These are phyloP conservation scores for Sclerotinia borealis DNA, from an alignment of 2,329 filamentous ascomycete genomes.

Conservation along the genomic window DNA sequence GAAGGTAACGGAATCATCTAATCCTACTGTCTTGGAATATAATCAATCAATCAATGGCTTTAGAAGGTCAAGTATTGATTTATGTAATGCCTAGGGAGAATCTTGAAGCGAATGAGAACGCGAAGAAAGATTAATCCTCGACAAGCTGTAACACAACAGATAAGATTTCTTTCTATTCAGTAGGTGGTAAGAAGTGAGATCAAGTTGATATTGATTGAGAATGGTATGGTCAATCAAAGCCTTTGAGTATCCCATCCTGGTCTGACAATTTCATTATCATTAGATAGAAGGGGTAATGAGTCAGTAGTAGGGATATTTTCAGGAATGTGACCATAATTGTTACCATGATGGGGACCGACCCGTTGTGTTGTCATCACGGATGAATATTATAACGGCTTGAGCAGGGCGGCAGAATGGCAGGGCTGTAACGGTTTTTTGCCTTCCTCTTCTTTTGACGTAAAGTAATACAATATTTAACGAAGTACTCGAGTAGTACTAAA, in stretches of 20 bases:
- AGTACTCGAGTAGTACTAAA: too few species aligned
- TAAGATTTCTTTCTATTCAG: neutral
- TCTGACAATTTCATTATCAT: neutral
- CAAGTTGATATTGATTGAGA: neutral
- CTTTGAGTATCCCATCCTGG: neutral
- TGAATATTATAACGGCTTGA: neutral
- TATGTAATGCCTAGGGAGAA: neutral
- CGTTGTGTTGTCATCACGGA: slow-evolving; percentile 8
- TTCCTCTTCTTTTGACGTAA: neutral
- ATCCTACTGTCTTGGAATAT: neutral
- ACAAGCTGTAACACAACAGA: neutral
- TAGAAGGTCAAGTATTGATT: neutral
- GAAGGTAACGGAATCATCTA: neutral
- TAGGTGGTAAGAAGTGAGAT: neutral
- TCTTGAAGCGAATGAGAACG: neutral
- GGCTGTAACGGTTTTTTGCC: slow-evolving; percentile 9
- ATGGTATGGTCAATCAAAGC: neutral
- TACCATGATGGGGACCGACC: slow-evolving; percentile 10
- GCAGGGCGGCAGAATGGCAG: neutral
- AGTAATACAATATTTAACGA: too few species aligned
- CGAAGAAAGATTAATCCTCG: neutral
- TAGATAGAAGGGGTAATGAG: neutral
- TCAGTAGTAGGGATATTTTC: neutral
- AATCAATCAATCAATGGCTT: neutral
- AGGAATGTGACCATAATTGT: slow-evolving; percentile 4